Evolutionary conservation across 139 green algal species (phyloP).

Genomic region (Deuterostichococcus epilithicus): DNA sequence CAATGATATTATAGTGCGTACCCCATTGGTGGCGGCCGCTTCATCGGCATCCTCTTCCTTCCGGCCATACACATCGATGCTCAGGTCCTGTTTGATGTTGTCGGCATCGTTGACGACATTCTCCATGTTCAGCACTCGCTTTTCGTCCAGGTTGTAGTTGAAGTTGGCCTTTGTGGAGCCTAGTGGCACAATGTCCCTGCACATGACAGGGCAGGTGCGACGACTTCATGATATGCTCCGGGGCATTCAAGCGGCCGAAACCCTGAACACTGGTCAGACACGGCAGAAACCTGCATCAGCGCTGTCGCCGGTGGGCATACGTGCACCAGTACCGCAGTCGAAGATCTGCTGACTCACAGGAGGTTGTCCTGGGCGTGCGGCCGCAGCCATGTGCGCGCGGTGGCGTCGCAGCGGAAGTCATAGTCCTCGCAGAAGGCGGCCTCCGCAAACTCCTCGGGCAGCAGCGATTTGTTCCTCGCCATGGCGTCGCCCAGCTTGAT

Average conservation of each 20-base stretch:
- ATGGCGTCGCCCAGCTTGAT: slow-evolving; percentile 57
- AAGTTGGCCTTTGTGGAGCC: slow-evolving; percentile 68
- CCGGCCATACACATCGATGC: slow-evolving; percentile 90
- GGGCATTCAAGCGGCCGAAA: no score
- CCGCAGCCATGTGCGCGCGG: slow-evolving; percentile 77
- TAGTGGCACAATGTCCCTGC: slow-evolving; percentile 82
- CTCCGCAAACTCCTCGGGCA: slow-evolving; percentile 64
- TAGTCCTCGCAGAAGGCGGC: slow-evolving; percentile 75
- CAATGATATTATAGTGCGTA: background rate
- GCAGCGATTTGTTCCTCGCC: slow-evolving; percentile 28
- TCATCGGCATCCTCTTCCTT: slow-evolving; percentile 41
- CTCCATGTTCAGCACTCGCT: slow-evolving; percentile 85
- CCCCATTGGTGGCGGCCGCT: background rate
- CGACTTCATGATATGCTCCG: no score
- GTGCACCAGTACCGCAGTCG: background rate
- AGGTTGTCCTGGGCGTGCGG: slow-evolving; percentile 84
- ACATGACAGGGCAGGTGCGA: background rate
- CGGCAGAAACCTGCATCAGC: background rate
- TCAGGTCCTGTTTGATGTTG: slow-evolving; percentile 95
- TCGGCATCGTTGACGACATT: slow-evolving; percentile 82
- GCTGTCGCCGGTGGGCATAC: background rate
- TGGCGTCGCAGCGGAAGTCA: slow-evolving; percentile 64
- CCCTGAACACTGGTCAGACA: background rate
- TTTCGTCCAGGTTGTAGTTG: slow-evolving; percentile 83
- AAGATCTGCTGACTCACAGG: slow-evolving; percentile 40